Evolutionary conservation across 108 stramenopile species (phyloP).

Genomic region (Skeletonema potamos): DNA sequence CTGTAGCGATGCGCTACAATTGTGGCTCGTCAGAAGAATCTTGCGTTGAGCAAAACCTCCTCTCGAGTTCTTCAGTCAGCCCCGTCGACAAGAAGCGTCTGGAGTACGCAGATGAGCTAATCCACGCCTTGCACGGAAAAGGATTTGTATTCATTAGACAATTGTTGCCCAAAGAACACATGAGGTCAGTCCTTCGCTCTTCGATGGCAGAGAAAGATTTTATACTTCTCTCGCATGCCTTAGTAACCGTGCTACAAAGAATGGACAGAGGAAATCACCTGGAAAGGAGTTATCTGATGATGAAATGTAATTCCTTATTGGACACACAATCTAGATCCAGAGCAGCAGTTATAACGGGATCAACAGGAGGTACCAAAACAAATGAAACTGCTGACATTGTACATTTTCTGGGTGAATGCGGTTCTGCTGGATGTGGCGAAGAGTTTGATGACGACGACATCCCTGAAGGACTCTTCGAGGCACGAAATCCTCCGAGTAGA

Average conservation of each 20-base stretch:
- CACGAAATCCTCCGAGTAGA: not conserved
- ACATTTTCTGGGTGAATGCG: constrained; percentile 7
- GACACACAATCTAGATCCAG: constrained; percentile 7
- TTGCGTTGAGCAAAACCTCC: constrained; percentile 1
- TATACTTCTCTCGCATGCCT: not conserved
- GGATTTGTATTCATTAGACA: constrained; percentile 27
- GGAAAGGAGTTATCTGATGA: constrained; percentile 19
- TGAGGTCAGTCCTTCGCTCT: not conserved
- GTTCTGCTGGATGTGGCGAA: constrained; percentile 6
- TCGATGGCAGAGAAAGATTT: constrained; percentile 16
- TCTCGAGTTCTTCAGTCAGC: not conserved
- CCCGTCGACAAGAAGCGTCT: constrained; percentile 1
- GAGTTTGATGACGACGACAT: constrained; percentile 12
- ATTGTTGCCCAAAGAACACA: constrained; percentile 15
- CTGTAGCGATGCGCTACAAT: constrained; percentile 17
- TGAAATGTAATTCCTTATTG: constrained; percentile 3
- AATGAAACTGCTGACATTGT: not conserved
- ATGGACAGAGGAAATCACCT: constrained; percentile 15
- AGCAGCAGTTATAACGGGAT: not conserved
- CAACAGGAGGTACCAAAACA: not conserved
- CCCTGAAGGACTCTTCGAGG: constrained; percentile 8
- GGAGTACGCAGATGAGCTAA: constrained; percentile 12
- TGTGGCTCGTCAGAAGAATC: constrained; percentile 11
- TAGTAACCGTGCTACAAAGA: constrained; percentile 9
- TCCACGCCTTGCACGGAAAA: constrained; percentile 8